phyloP scores from a whole-genome alignment of 768 basidiomycete species.

The Mycena rosella region DNA sequence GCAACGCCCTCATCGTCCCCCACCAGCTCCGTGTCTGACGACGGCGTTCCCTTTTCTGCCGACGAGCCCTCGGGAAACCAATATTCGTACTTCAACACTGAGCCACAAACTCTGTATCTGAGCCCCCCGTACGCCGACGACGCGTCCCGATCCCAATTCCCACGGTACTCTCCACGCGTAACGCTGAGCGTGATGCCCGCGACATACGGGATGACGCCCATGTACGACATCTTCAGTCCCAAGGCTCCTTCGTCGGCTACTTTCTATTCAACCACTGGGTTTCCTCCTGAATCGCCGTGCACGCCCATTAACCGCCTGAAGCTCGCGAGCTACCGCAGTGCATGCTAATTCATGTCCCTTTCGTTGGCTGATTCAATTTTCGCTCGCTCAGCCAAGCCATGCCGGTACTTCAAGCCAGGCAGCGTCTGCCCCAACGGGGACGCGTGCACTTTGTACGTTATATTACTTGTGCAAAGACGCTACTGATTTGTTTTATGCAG shows the following conservation, averaged over 20 bases:
- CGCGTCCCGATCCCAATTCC: background rate
- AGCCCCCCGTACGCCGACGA: conserved; percentile 7
- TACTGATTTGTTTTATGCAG: conserved; percentile 43
- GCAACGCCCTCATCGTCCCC: conserved; percentile 22
- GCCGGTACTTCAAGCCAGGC: conserved; percentile 64
- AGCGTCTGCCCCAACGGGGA: conserved; percentile 66
- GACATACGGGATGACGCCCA: conserved; percentile 18
- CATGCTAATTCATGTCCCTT: background rate
- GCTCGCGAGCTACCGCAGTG: conserved; percentile 27
- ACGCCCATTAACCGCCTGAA: conserved; percentile 15
- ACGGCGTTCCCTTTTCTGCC: background rate
- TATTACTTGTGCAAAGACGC: background rate
- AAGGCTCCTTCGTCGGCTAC: conserved; percentile 14
- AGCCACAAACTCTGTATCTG: background rate
- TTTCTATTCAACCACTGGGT: conserved; percentile 1
- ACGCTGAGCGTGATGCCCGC: conserved; percentile 17
- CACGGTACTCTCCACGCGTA: background rate
- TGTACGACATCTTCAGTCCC: conserved; percentile 30
- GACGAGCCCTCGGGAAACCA: conserved; percentile 7
- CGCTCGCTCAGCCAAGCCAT: conserved; percentile 64
- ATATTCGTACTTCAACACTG: conserved; percentile 14
- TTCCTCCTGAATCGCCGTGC: no score
- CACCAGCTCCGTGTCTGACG: conserved; percentile 18
- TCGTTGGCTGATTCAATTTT: no score
- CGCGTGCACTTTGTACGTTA: conserved; percentile 70